Percentiles rank a stretch among this genome's conserved stretches.
These are phyloP conservation scores for Phalaenopsis hybrid DNA, from an alignment of 116 monocot genomes.

Conservation along the genomic window DNA sequence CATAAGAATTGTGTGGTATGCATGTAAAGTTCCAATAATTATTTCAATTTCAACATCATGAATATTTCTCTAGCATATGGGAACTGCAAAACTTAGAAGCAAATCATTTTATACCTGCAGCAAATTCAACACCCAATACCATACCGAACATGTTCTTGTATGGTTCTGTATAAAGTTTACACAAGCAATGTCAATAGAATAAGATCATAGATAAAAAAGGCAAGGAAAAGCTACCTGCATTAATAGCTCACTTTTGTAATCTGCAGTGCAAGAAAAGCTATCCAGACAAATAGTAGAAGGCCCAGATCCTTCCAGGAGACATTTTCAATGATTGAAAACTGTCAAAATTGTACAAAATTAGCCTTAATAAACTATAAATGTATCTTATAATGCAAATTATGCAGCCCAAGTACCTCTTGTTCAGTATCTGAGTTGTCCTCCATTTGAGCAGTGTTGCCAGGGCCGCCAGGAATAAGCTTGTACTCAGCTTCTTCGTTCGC, in stretches of 20 bases:
- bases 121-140: constrained; percentile 48
- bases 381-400: not conserved
- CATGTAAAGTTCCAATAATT: not conserved
- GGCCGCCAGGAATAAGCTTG: constrained; percentile 21
- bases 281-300: constrained; percentile 39
- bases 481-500: constrained; percentile 22
- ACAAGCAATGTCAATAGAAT: constrained; percentile 1
- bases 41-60: not conserved
- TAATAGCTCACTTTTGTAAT: constrained; percentile 26
- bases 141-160: constrained; percentile 35
- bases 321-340: constrained; percentile 27
- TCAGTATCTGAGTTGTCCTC: constrained; percentile 6
- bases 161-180: constrained; percentile 23
- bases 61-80: not conserved
- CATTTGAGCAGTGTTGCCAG: not conserved
- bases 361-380: constrained; percentile 1
- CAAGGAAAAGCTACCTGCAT: not conserved
- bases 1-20: no score
- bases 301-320: constrained; percentile 38
- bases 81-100: not conserved
- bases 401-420: constrained; percentile 20
- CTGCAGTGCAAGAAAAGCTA: constrained; percentile 31
- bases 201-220: not conserved
- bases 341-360: not conserved
- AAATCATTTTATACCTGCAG: constrained; percentile 24